Evolutionary conservation across 345 rosid genomes (phyloP).

Genomic region (Eucalyptus rudis): DNA sequence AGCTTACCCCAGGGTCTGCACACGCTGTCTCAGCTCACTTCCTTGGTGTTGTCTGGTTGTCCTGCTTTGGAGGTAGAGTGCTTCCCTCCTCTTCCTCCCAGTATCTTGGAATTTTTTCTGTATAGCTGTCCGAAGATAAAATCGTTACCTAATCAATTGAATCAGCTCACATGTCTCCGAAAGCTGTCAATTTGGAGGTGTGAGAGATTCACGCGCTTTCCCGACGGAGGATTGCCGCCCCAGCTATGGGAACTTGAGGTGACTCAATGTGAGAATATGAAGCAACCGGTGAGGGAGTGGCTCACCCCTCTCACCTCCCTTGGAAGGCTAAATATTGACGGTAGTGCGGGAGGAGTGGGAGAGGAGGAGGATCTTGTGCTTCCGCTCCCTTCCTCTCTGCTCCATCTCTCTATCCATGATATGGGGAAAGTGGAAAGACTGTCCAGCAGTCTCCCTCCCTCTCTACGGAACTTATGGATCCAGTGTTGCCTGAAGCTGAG

Average conservation of each 20-base stretch:
- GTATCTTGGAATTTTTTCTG: accelerated
- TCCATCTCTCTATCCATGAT: accelerated
- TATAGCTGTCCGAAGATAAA: not conserved
- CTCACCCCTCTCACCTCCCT: not conserved
- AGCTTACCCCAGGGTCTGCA: not conserved
- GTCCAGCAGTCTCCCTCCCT: not conserved
- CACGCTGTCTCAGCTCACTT: not conserved
- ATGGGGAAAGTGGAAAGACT: not conserved
- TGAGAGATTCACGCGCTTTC: not conserved
- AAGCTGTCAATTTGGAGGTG: accelerated
- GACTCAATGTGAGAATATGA: accelerated
- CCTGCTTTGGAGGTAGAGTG: not conserved
- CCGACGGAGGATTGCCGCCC: not conserved
- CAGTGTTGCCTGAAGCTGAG: not conserved
- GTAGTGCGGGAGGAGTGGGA: not conserved
- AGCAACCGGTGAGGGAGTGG: not conserved
- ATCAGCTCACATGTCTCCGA: accelerated
- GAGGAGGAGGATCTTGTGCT: not conserved
- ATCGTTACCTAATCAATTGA: not conserved
- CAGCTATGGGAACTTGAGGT: accelerated
- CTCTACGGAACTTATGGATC: accelerated
- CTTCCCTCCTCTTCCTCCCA: not conserved
- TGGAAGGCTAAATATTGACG: accelerated
- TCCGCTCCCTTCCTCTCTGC: not conserved
- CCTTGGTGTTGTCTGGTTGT: accelerated